Conservation (phyloP, 2,329 filamentous ascomycete species). For the Diplodia scrobiculata region DNA sequence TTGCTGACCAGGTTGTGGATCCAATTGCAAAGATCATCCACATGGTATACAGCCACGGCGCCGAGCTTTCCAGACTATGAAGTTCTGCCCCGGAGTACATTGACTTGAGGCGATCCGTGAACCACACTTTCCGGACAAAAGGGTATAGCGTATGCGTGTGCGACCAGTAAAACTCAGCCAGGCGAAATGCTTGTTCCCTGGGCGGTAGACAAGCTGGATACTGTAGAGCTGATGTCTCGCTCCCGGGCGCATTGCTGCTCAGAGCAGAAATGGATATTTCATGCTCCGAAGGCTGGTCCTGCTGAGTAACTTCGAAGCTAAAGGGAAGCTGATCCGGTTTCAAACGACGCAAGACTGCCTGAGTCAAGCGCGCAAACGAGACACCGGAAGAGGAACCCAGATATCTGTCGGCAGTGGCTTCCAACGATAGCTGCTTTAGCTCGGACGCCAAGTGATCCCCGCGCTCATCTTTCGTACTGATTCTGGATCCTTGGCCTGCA, state of each 20-base stretch:
- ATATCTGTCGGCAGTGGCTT: conserved; percentile 51
- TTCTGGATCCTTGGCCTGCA: background rate
- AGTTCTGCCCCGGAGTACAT: background rate
- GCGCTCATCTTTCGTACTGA: conserved; percentile 6
- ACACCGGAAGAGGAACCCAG: conserved; percentile 51
- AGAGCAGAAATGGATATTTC: background rate
- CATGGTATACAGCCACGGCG: conserved; percentile 46
- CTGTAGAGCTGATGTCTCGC: background rate
- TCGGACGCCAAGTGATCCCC: conserved; percentile 33
- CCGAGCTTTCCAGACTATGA: conserved; percentile 34
- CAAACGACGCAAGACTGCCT: conserved; percentile 36
- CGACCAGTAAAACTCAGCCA: conserved; percentile 50
- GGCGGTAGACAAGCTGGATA: background rate
- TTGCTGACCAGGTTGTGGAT: conserved; percentile 50
- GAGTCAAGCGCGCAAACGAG: conserved; percentile 43
- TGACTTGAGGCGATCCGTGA: conserved; percentile 40
- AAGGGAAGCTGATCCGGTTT: conserved; percentile 18
- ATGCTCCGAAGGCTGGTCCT: background rate
- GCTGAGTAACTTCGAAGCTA: conserved; percentile 31
- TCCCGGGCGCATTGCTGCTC: background rate
- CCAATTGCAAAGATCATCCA: conserved; percentile 56
- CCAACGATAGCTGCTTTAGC: conserved; percentile 40
- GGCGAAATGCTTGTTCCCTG: conserved; percentile 7
- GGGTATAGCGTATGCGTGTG: conserved; percentile 54
- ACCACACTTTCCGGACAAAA: conserved; percentile 44